These are phyloP conservation scores for Penicillium fimorum DNA, from an alignment of 495 filamentous ascomycete species.

Conservation along the genomic window DNA sequence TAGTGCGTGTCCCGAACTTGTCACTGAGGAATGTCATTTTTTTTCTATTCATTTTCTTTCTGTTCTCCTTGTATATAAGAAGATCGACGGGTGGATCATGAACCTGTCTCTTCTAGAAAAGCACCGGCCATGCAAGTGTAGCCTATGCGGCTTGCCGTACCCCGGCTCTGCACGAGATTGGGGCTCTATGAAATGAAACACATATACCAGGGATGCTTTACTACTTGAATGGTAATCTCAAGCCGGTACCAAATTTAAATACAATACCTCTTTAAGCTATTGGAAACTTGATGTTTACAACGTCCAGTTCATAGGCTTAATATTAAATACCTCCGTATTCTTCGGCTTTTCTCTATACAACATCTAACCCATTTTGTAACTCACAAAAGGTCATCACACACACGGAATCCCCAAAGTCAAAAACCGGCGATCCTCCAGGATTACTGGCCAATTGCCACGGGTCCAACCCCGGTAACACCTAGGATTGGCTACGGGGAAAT, in stretches of 20 bases:
- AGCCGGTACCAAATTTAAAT: neutral
- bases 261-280: neutral
- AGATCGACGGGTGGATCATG: slow-evolving; percentile 13
- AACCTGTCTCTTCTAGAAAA: slow-evolving; percentile 18
- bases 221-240: neutral
- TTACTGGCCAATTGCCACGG: slow-evolving; percentile 26
- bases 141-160: slow-evolving; percentile 19
- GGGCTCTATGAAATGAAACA: slow-evolving; percentile 1
- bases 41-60: slow-evolving; percentile 1
- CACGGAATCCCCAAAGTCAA: slow-evolving; percentile 27
- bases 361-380: neutral
- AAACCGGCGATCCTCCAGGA: slow-evolving; percentile 28
- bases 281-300: neutral
- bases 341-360: too few relatives aligned
- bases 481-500: slow-evolving; percentile 26
- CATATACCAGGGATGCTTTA: slow-evolving; percentile 1
- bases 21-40: slow-evolving; percentile 21
- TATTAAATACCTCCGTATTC: neutral
- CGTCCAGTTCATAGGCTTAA: neutral
- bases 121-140: slow-evolving; percentile 15
- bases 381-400: neutral
- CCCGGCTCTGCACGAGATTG: slow-evolving; percentile 5
- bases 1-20: slow-evolving; percentile 29
- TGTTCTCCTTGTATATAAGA: neutral
- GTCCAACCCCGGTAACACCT: slow-evolving; percentile 4